A percentile compares a stretch with the other conserved stretches of the same genome.
Conservation (phyloP, 306 rosid species). For the Glycine tomentella region DNA sequence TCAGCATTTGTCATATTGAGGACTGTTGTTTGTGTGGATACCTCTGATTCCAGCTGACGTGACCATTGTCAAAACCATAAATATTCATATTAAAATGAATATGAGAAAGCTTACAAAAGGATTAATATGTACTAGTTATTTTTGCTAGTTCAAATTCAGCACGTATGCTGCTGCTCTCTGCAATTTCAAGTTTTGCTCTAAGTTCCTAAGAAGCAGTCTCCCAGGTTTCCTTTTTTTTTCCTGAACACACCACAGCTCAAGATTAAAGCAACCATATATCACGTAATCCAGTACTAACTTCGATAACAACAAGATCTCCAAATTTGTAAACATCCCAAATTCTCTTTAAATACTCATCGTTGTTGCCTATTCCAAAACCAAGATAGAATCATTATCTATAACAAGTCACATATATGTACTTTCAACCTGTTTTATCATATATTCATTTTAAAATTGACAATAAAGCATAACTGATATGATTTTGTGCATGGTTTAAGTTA, state of each 20-base stretch:
- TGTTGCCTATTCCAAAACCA: constrained; percentile 39
- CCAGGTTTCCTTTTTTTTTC: constrained; percentile 88
- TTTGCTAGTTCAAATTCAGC: too few relatives aligned
- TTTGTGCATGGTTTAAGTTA: neutral
- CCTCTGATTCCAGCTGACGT: too few relatives aligned
- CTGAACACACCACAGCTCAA: constrained; percentile 58
- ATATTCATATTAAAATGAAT: too few relatives aligned
- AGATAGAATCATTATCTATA: neutral
- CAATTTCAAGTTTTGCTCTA: too few relatives aligned
- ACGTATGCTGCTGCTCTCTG: too few relatives aligned
- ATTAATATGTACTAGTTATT: too few relatives aligned
- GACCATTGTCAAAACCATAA: too few relatives aligned
- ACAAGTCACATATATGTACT: neutral
- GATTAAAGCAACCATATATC: constrained; percentile 37
- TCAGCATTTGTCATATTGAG: too few relatives aligned
- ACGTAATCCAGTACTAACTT: constrained; percentile 27
- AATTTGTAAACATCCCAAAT: constrained; percentile 22
- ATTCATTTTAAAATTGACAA: constrained; percentile 25
- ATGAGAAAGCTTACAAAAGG: too few relatives aligned
- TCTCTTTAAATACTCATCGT: constrained; percentile 27
- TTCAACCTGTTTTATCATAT: constrained; percentile 1
- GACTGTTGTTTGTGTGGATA: too few relatives aligned
- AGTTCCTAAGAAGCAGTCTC: constrained; percentile 65
- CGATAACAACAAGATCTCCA: constrained; percentile 21
- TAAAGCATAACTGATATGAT: constrained; percentile 18